phyloP scores from a whole-genome alignment of 805 yeast genomes.

The Metschnikowia anglica region DNA sequence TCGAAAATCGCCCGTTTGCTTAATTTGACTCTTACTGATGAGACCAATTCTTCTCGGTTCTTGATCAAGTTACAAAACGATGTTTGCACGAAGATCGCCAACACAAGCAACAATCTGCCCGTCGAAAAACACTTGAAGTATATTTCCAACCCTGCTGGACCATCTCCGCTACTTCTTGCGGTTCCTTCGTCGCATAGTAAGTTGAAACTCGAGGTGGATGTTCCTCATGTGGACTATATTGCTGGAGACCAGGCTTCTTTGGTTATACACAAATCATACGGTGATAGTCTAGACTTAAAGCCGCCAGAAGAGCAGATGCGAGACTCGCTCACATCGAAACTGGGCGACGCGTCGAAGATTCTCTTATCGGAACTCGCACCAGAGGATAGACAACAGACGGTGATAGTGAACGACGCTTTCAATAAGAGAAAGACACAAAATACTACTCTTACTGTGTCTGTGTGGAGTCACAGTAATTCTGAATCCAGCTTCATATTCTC shows the following conservation, averaged over 20 bases:
- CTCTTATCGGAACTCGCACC: slow-evolving; percentile 28
- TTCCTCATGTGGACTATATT: slow-evolving; percentile 23
- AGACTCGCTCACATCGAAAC: slow-evolving; percentile 6
- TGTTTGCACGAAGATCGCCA: slow-evolving; percentile 23
- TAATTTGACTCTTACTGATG: slow-evolving; percentile 29
- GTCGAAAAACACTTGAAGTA: slow-evolving; percentile 22
- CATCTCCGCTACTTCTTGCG: slow-evolving; percentile 32
- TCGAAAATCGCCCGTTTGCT: slow-evolving; percentile 21
- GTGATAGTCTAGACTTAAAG: background rate
- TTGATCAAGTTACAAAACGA: slow-evolving; percentile 22
- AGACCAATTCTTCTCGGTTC: slow-evolving; percentile 25
- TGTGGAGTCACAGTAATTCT: slow-evolving; percentile 13
- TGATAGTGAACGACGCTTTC: slow-evolving; percentile 18
- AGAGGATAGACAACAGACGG: slow-evolving; percentile 18
- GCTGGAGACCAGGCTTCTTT: slow-evolving; percentile 21
- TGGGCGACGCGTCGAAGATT: slow-evolving; percentile 32
- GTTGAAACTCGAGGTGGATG: slow-evolving; percentile 29
- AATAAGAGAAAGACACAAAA: slow-evolving; percentile 4
- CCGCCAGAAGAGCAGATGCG: slow-evolving; percentile 11
- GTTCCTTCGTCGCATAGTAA: slow-evolving; percentile 25
- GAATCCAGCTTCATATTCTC: slow-evolving; percentile 7
- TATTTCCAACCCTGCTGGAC: slow-evolving; percentile 24
- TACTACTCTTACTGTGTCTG: slow-evolving; percentile 9
- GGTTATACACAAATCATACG: slow-evolving; percentile 33
- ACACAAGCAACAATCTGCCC: background rate